Evolutionary conservation across 2,329 filamentous ascomycete species (phyloP).

Genomic region (Cercospora beticola): DNA sequence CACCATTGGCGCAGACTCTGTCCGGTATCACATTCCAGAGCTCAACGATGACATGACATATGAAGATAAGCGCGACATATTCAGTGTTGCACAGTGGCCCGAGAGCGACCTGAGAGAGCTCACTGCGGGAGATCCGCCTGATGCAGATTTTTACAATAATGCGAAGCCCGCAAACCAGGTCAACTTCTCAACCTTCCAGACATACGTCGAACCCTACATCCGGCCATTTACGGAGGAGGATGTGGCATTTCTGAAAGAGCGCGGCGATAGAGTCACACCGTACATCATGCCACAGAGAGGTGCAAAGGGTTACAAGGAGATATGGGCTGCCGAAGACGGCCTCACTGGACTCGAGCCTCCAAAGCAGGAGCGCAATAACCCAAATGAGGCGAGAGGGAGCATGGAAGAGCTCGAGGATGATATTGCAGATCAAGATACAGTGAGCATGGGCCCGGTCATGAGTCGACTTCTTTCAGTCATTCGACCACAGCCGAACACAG

Average conservation of each 20-base stretch:
- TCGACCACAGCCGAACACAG: slow-evolving; percentile 63
- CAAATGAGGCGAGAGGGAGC: slow-evolving; percentile 79
- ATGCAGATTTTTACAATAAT: slow-evolving; percentile 85
- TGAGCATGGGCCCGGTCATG: slow-evolving; percentile 85
- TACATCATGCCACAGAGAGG: slow-evolving; percentile 86
- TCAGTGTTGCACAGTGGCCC: slow-evolving; percentile 82
- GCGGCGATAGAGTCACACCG: slow-evolving; percentile 75
- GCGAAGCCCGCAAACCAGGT: slow-evolving; percentile 93
- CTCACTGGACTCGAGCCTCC: slow-evolving; percentile 69
- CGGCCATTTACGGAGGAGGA: slow-evolving; percentile 89
- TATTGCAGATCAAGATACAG: slow-evolving; percentile 80
- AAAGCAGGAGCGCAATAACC: slow-evolving; percentile 63
- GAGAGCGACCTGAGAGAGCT: slow-evolving; percentile 75
- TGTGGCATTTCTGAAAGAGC: slow-evolving; percentile 83
- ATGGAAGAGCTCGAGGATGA: slow-evolving; percentile 87
- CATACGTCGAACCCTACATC: slow-evolving; percentile 89
- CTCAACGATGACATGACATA: slow-evolving; percentile 73
- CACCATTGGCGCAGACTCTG: slow-evolving; percentile 85
- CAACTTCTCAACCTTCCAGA: slow-evolving; percentile 87
- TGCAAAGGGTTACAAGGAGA: slow-evolving; percentile 79
- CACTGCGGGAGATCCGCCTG: slow-evolving; percentile 84
- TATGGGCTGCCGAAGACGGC: slow-evolving; percentile 94
- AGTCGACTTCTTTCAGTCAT: slow-evolving; percentile 77
- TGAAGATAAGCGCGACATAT: slow-evolving; percentile 84
- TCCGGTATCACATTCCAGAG: slow-evolving; percentile 86